phyloP scores from a whole-genome alignment of 192 early-diverging fungal genomes.

The Tieghemiomyces parasiticus region DNA sequence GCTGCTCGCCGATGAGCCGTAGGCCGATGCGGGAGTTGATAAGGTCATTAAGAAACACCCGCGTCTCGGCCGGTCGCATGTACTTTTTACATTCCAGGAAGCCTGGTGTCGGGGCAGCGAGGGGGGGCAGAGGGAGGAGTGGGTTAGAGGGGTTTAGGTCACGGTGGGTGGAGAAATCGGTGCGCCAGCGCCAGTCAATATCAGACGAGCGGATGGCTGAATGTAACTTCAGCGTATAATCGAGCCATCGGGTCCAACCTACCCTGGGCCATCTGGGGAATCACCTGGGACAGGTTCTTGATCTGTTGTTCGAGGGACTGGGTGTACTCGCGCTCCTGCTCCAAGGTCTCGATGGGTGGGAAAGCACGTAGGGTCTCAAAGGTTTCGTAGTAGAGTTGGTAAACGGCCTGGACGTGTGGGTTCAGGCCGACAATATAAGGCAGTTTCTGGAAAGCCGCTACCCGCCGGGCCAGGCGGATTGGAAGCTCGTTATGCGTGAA shows the following conservation, averaged over 20 bases:
- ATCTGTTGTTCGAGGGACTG: conserved; percentile 55
- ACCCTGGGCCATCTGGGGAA: conserved; percentile 82
- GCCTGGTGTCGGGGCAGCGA: conserved; percentile 23
- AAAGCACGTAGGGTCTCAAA: conserved; percentile 52
- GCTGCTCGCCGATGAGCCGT: conserved; percentile 85
- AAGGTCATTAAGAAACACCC: conserved; percentile 69
- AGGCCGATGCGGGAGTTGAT: conserved; percentile 84
- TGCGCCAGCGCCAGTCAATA: not conserved
- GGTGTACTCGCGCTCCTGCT: conserved; percentile 50
- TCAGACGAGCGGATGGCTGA: not conserved
- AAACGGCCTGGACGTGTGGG: conserved; percentile 74
- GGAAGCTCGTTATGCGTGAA: conserved; percentile 72
- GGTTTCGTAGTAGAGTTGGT: conserved; percentile 64
- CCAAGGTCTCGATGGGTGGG: conserved; percentile 37
- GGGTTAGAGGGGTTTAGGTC: too few species aligned
- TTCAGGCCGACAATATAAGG: conserved; percentile 96
- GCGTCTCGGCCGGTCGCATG: conserved; percentile 51
- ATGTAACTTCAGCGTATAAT: not conserved
- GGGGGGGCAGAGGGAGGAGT: too few species aligned
- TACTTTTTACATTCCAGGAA: conserved; percentile 84
- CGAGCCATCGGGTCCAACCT: not conserved
- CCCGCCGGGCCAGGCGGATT: conserved; percentile 70
- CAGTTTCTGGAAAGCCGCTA: conserved; percentile 67
- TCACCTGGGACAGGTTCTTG: conserved; percentile 64
- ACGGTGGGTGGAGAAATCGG: not conserved